Percentiles rank a stretch among this genome's conserved stretches.
phyloP scores from a whole-genome alignment of 2,329 filamentous ascomycete genomes.

The Aspergillus sp. region DNA sequence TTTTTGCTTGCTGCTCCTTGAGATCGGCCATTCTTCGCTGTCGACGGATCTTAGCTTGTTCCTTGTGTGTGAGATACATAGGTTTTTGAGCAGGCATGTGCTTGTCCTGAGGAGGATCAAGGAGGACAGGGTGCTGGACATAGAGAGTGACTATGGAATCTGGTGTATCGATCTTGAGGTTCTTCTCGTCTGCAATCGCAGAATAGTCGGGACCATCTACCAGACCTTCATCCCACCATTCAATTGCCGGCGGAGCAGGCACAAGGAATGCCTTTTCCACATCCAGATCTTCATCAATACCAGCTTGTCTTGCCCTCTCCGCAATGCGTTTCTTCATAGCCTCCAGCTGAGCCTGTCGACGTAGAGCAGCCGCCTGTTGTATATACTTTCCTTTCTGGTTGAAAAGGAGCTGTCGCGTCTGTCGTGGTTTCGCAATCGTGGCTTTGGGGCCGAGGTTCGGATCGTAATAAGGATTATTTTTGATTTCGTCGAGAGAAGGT shows the following conservation, averaged over 20 bases:
- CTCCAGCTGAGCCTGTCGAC: slow-evolving; percentile 83
- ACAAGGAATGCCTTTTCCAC: slow-evolving; percentile 86
- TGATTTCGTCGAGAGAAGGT: slow-evolving; percentile 54
- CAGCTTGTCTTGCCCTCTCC: slow-evolving; percentile 79
- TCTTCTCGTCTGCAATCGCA: slow-evolving; percentile 58
- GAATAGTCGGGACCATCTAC: slow-evolving; percentile 72
- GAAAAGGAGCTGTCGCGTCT: slow-evolving; percentile 76
- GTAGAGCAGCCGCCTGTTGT: slow-evolving; percentile 82
- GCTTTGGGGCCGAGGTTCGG: slow-evolving; percentile 59
- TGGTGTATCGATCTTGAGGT: slow-evolving; percentile 68
- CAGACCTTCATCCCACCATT: slow-evolving; percentile 97
- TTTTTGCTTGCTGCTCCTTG: slow-evolving; percentile 96
- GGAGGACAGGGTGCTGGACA: slow-evolving; percentile 84
- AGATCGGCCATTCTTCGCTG: slow-evolving; percentile 87
- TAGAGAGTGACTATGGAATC: slow-evolving; percentile 87
- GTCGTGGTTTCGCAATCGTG: slow-evolving; percentile 56
- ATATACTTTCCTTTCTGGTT: slow-evolving; percentile 98
- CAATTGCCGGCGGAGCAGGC: slow-evolving; percentile 76
- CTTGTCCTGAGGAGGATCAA: slow-evolving; percentile 88
- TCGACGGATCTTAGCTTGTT: slow-evolving; percentile 84
- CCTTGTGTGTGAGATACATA: slow-evolving; percentile 85
- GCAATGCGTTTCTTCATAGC: slow-evolving; percentile 93
- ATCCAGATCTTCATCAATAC: slow-evolving; percentile 85
- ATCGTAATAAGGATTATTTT: slow-evolving; percentile 80
- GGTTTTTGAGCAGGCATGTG: slow-evolving; percentile 74